Percentiles rank a stretch among this genome's conserved stretches.
These are phyloP conservation scores for Crucibulum laeve DNA, from an alignment of 768 basidiomycete genomes.

Conservation along the genomic window DNA sequence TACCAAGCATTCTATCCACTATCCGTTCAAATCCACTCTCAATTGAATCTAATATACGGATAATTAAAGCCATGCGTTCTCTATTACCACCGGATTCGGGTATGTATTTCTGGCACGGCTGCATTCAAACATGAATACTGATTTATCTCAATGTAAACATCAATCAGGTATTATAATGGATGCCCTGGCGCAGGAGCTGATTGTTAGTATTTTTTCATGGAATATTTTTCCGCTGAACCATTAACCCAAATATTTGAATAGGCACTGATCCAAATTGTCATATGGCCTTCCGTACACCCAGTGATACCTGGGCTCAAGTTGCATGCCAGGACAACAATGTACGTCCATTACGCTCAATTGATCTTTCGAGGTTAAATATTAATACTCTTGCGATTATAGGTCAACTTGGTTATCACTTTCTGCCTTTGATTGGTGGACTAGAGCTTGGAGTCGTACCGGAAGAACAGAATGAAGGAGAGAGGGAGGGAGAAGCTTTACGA, in stretches of 20 bases:
- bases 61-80: not conserved
- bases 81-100: not conserved
- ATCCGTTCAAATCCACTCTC: constrained; percentile 16
- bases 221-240: not conserved
- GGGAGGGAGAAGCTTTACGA: no score
- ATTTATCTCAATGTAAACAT: not conserved
- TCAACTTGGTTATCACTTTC: not conserved
- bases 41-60: constrained; percentile 13
- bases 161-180: not conserved
- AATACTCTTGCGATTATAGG: not conserved
- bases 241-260: not conserved
- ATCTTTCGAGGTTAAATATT: not conserved
- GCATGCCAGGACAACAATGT: not conserved
- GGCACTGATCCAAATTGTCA: not conserved
- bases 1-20: no score
- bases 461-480: no score
- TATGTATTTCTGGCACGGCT: not conserved
- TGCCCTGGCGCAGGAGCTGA: not conserved
- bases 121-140: not conserved
- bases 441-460: no score
- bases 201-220: not conserved
- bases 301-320: not conserved
- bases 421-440: not conserved
- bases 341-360: not conserved
- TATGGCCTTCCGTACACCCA: not conserved